A percentile compares a stretch with the other conserved stretches of the same genome.
phyloP scores from a whole-genome alignment of 345 rosid genomes.

The Populus simonii region DNA sequence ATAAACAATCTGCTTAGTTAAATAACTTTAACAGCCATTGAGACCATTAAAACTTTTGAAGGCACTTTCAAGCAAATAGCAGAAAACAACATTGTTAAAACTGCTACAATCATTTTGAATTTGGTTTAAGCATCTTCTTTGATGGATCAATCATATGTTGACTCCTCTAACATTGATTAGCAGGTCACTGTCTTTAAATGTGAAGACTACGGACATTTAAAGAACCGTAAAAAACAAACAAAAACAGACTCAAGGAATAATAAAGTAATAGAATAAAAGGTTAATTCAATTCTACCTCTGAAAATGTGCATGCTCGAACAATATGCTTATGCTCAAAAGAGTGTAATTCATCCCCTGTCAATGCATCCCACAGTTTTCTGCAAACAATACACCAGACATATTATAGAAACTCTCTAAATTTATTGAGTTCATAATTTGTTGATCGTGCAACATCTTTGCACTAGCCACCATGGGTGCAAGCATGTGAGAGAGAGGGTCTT shows the following conservation, averaged over 20 bases:
- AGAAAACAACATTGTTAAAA: background rate
- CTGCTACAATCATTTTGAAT: background rate
- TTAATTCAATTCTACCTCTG: slow-evolving; percentile 27
- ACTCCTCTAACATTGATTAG: background rate
- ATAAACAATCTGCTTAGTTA: background rate
- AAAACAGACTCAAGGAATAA: background rate
- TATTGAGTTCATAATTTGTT: background rate
- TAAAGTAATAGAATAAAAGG: background rate
- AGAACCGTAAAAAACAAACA: background rate
- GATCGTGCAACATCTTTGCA: background rate
- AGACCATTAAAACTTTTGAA: background rate
- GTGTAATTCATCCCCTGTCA: slow-evolving; percentile 39
- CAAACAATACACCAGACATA: slow-evolving; percentile 6
- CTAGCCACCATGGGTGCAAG: background rate
- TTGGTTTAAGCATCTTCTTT: background rate
- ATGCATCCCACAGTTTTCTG: slow-evolving; percentile 49
- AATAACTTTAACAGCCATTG: background rate
- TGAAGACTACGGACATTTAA: background rate
- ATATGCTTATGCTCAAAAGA: slow-evolving; percentile 49
- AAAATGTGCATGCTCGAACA: slow-evolving; percentile 46
- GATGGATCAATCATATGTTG: background rate
- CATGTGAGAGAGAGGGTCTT: background rate
- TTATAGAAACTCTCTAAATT: background rate
- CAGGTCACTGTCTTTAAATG: background rate
- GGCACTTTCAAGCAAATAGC: background rate